Conservation (phyloP, 306 rosid genomes). For the peach (Prunus persica) region Prunus_persica_NCBIv2 NC_034011.1:7106501-7107000, state of each 20-base stretch:
- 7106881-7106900: background rate
- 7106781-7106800: background rate
- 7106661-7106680: background rate
- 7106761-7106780: background rate
- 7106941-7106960: background rate
- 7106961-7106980: background rate
- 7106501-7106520: background rate
- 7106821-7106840: too few relatives aligned
- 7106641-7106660: background rate
- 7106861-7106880: background rate
- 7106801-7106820: background rate
- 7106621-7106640: conserved; percentile 49
- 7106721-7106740: background rate
- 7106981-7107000: background rate
- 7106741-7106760: background rate
- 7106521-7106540: conserved; percentile 42
- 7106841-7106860: background rate
- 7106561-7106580: conserved; percentile 35
- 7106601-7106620: conserved; percentile 17
- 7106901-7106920: background rate
- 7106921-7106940: background rate
- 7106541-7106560: conserved; percentile 64
- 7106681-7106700: background rate
- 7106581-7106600: background rate
- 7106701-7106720: background rate